Percentiles rank a stretch among this genome's conserved stretches.
Evolutionary conservation across 139 green algal species (phyloP).

Genomic region (Chlamydomonas urium): DNA sequence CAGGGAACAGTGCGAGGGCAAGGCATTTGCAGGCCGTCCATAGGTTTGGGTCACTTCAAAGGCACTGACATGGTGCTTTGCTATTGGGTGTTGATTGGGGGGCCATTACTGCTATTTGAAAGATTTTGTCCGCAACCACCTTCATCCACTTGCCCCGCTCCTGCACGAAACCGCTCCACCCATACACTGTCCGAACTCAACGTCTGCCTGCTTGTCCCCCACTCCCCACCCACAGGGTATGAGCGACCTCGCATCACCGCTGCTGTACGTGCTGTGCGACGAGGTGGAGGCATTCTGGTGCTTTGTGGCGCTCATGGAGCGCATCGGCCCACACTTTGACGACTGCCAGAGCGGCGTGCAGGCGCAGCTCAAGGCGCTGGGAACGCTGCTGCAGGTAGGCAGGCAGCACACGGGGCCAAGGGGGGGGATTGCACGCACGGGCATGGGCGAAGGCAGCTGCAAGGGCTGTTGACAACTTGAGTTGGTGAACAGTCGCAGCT

Average conservation of each 20-base stretch:
- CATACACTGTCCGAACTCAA: too few relatives aligned
- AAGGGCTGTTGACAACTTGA: too few relatives aligned
- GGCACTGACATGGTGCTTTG: too few relatives aligned
- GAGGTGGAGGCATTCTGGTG: conserved; percentile 52
- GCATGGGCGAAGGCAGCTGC: too few relatives aligned
- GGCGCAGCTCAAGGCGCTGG: conserved; percentile 70
- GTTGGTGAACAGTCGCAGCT: too few relatives aligned
- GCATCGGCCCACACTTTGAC: conserved; percentile 74
- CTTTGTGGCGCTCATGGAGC: conserved; percentile 82
- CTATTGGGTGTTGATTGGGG: too few relatives aligned
- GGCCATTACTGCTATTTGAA: not conserved
- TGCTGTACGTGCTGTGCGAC: conserved; percentile 70
- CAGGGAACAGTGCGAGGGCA: too few relatives aligned
- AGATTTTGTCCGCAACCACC: not conserved
- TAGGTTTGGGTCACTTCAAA: too few relatives aligned
- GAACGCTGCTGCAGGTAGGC: conserved; percentile 60
- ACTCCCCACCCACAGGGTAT: conserved; percentile 81
- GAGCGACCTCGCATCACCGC: conserved; percentile 71
- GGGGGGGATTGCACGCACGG: not conserved
- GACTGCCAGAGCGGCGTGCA: conserved; percentile 77
- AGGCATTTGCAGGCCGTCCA: too few relatives aligned
- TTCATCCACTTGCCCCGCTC: not conserved
- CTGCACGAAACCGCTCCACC: not conserved
- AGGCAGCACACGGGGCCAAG: not conserved
- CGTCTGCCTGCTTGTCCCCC: too few relatives aligned